A percentile compares a stretch with the other conserved stretches of the same genome.
Evolutionary conservation across 2,329 filamentous ascomycete species (phyloP).

Genomic region (Epichloe uncinata): DNA sequence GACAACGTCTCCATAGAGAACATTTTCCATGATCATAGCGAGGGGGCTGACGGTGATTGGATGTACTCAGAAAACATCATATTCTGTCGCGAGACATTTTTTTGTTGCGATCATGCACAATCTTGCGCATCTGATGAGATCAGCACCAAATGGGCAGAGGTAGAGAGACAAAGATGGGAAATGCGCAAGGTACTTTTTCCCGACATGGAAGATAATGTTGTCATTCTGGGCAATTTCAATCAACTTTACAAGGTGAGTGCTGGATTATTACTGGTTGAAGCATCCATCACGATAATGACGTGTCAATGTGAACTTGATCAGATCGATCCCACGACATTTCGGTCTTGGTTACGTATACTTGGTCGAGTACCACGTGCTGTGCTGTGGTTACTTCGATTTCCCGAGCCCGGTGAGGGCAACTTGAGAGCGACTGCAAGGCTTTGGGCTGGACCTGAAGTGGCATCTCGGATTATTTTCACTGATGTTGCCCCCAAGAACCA

Average conservation of each 20-base stretch:
- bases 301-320: conserved; percentile 20
- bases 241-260: conserved; percentile 83
- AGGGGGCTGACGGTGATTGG: conserved; percentile 64
- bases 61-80: conserved; percentile 96
- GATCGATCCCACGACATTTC: conserved; percentile 96
- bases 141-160: conserved; percentile 65
- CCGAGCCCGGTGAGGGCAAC: conserved; percentile 81
- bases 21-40: conserved; percentile 50
- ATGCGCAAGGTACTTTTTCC: conserved; percentile 94
- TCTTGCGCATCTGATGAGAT: conserved; percentile 63
- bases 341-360: conserved; percentile 88
- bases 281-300: neutral
- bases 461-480: conserved; percentile 80
- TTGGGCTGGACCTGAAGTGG: conserved; percentile 80
- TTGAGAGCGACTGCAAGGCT: conserved; percentile 63
- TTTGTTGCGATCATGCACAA: conserved; percentile 93
- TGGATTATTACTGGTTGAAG: neutral
- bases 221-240: conserved; percentile 97
- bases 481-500: conserved; percentile 92
- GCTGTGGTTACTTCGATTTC: conserved; percentile 90
- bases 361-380: conserved; percentile 74
- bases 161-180: conserved; percentile 69
- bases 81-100: conserved; percentile 88
- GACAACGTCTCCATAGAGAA: conserved; percentile 64
- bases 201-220: conserved; percentile 60